phyloP scores from a whole-genome alignment of 106 monocot genomes.

The Platanthera zijinensis region DNA sequence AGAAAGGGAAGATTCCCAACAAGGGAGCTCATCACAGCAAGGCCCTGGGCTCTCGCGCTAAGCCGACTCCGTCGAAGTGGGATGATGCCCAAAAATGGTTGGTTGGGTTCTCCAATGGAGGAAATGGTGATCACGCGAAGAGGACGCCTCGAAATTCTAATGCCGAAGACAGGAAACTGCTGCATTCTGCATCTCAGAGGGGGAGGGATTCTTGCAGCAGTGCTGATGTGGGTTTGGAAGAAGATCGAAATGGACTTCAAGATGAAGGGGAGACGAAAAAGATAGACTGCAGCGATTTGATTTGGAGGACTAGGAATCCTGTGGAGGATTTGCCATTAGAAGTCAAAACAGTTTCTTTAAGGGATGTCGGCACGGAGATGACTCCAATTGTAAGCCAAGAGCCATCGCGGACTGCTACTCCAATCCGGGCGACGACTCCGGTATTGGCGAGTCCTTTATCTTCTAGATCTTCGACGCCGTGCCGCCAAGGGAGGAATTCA shows the following conservation, averaged over 20 bases:
- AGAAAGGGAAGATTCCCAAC: constrained; percentile 13
- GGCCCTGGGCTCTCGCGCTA: constrained; percentile 31
- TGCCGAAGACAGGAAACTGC: constrained; percentile 73
- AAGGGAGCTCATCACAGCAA: constrained; percentile 29
- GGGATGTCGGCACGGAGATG: constrained; percentile 96
- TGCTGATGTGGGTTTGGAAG: constrained; percentile 37
- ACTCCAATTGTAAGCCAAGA: constrained; percentile 87
- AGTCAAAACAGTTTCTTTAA: constrained; percentile 49
- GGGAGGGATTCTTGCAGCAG: constrained; percentile 82
- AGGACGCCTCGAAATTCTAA: constrained; percentile 75
- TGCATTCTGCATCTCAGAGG: constrained; percentile 52
- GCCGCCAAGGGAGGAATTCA: constrained; percentile 14
- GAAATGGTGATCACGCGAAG: constrained; percentile 12
- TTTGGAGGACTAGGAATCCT: constrained; percentile 23
- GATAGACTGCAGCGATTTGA: constrained; percentile 41
- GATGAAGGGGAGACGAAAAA: constrained; percentile 85
- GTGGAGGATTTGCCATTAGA: constrained; percentile 20
- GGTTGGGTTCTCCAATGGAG: constrained; percentile 39
- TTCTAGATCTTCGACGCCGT: constrained; percentile 59
- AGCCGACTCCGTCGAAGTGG: constrained; percentile 91
- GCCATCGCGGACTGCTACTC: constrained; percentile 70
- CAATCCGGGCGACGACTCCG: constrained; percentile 56
- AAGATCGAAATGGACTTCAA: constrained; percentile 19
- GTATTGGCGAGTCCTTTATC: constrained; percentile 57
- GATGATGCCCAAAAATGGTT: constrained; percentile 99